Evolutionary conservation across 2,329 filamentous ascomycete genomes (phyloP).

Genomic region (Hawksworthiomyces lignivorus): DNA sequence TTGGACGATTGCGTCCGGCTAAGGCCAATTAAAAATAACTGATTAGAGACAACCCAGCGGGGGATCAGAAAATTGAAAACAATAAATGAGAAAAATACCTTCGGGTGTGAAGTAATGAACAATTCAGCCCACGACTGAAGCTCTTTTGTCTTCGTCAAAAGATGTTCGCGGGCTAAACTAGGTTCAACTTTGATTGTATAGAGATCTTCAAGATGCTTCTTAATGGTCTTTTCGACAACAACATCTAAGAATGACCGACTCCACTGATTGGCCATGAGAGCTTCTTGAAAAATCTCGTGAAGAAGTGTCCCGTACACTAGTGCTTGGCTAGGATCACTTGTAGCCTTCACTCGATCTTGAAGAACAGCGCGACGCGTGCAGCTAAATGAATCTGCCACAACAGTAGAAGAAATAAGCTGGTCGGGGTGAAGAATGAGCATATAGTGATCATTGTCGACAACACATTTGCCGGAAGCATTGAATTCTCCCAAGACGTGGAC

Average conservation of each 20-base stretch:
- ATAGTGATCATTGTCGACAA: conserved; percentile 74
- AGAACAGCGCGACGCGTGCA: conserved; percentile 87
- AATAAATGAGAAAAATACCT: conserved; percentile 32
- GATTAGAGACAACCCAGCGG: too few species aligned
- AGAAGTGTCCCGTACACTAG: conserved; percentile 90
- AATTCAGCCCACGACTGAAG: conserved; percentile 74
- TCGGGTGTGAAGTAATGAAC: conserved; percentile 68
- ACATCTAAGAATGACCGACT: conserved; percentile 57
- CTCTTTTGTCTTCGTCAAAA: conserved; percentile 75
- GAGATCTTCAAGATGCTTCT: conserved; percentile 76
- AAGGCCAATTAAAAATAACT: too few species aligned
- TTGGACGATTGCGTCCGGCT: conserved; percentile 63
- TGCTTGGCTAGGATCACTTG: conserved; percentile 68
- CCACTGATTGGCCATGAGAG: conserved; percentile 77
- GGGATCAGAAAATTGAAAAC: too few species aligned
- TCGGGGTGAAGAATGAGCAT: conserved; percentile 91
- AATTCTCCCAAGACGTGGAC: conserved; percentile 84
- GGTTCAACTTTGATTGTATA: conserved; percentile 77
- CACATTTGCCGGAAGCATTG: conserved; percentile 59
- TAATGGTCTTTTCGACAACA: conserved; percentile 61
- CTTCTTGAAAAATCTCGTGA: conserved; percentile 92
- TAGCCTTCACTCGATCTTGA: conserved; percentile 90
- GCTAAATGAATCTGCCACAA: conserved; percentile 91
- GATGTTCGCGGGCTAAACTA: conserved; percentile 65
- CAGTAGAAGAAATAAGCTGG: conserved; percentile 88